Base-by-base conservation (phyloP, 2,329 filamentous ascomycete species). In the Pseudocercospora crystallina region DNA sequence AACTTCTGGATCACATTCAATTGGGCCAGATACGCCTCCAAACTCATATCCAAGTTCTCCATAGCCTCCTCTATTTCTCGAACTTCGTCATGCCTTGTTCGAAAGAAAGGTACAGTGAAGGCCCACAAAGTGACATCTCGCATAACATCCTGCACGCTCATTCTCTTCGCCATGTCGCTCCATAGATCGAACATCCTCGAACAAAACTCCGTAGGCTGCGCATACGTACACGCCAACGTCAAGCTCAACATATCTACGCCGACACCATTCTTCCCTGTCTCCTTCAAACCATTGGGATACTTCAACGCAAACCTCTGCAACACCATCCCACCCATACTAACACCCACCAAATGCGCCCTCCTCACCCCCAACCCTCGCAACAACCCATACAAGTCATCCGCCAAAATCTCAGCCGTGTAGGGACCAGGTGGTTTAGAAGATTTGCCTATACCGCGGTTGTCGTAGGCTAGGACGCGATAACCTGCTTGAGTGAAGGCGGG, bases 301-400 rank as follows among this genome's bases (percentile, higher is more conserved):
- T 45, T 43, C 8, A 61, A 43, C 10, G 59, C 60, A 43, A 59
- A 61, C 5, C 35, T 11, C 38, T 63, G 60, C 9, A 56, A 53
- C 20, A 63, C 59, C 60, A 63, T 63, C 17, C 59, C 60, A 42
- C 60, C 60, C 59, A 62, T 63, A 35, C 49, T 56, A 8, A 63
- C 54, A 37, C 59, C 59, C n/a, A 63, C 29, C 5, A 63, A 52
- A 37, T 63, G 60, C 42, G 20, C 29, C 5, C 32, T 30, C 5
- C 39, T 30, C 35, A 56, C 49, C 2, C 49, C 20, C 8, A 56
- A 40, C 12, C 50, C 29, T 2, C 20, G 5, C 3, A 63, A 48
- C 8, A 63, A 43, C 17, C 39, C 50, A n/a, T 56, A 55, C 2
- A 63, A 40, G 32, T 63, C 60, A n/a, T 49, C 41, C 10, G 60